phyloP scores from a whole-genome alignment of 257 asterid species.

The Primulina eburnea region DNA sequence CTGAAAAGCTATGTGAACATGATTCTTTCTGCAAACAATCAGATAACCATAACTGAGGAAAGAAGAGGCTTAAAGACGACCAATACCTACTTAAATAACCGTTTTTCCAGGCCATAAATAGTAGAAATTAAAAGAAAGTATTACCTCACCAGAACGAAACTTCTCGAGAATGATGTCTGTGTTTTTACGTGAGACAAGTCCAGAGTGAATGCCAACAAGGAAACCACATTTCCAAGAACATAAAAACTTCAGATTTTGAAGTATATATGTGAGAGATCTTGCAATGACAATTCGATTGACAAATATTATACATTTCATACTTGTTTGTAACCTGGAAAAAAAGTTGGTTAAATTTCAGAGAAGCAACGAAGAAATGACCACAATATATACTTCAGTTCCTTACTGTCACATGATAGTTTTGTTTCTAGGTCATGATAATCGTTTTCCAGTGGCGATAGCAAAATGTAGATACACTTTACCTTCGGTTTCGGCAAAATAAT shows the following conservation, averaged over 20 bases:
- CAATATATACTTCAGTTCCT: constrained; percentile 5
- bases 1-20: constrained; percentile 8
- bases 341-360: constrained; percentile 10
- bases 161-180: constrained; percentile 66
- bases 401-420: constrained; percentile 7
- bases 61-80: constrained; percentile 12
- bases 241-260: constrained; percentile 57
- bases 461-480: constrained; percentile 12
- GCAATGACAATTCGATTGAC: constrained; percentile 94
- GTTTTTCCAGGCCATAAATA: not conserved
- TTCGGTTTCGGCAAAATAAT: constrained; percentile 11
- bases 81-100: constrained; percentile 11
- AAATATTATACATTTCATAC: constrained; percentile 88
- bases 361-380: constrained; percentile 6
- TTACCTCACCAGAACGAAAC: constrained; percentile 95
- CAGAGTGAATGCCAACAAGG: constrained; percentile 87
- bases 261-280: constrained; percentile 68
- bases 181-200: constrained; percentile 66
- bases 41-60: constrained; percentile 15
- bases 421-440: constrained; percentile 5
- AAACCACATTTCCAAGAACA: constrained; percentile 81
- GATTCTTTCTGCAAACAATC: constrained; percentile 19
- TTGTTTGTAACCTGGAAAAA: constrained; percentile 73
- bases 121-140: constrained; percentile 19
- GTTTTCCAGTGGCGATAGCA: constrained; percentile 13